Evolutionary conservation across 1,284 basidiomycete species (phyloP).

Genomic region (Fistulina hepatica): DNA sequence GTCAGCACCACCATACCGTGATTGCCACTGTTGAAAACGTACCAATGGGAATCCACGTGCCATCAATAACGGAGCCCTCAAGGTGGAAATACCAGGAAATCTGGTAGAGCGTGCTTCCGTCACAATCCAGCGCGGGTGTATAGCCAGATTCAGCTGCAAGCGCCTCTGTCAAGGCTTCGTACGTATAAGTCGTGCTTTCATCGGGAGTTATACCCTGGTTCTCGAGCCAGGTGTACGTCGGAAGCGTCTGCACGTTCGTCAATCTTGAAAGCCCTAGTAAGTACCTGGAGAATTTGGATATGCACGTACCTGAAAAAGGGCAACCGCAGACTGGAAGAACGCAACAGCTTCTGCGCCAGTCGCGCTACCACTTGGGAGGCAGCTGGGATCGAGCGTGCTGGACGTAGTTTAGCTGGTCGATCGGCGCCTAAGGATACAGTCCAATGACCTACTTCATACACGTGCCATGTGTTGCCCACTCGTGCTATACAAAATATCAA

Average conservation of each 20-base stretch:
- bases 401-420: constrained; percentile 1
- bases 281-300: too few species aligned
- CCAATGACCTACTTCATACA: constrained; percentile 42
- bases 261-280: not conserved
- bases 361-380: constrained; percentile 46
- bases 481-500: constrained; percentile 34
- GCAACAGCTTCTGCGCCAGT: constrained; percentile 62
- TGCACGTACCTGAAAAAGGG: constrained; percentile 43
- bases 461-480: constrained; percentile 68
- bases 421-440: not conserved
- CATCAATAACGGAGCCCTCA: constrained; percentile 56
- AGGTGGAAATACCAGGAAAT: constrained; percentile 63
- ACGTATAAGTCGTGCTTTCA: constrained; percentile 42
- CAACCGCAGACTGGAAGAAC: constrained; percentile 59
- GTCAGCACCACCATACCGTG: not conserved
- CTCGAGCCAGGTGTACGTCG: constrained; percentile 63
- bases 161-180: constrained; percentile 45
- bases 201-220: constrained; percentile 65
- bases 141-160: constrained; percentile 43
- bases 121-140: constrained; percentile 50
- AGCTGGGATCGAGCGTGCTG: constrained; percentile 51
- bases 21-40: constrained; percentile 12
- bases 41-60: constrained; percentile 52
- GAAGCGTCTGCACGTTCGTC: constrained; percentile 35
- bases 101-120: constrained; percentile 33